Evolutionary conservation across 768 basidiomycete species (phyloP).

Genomic region (Coprinopsis sp.): DNA sequence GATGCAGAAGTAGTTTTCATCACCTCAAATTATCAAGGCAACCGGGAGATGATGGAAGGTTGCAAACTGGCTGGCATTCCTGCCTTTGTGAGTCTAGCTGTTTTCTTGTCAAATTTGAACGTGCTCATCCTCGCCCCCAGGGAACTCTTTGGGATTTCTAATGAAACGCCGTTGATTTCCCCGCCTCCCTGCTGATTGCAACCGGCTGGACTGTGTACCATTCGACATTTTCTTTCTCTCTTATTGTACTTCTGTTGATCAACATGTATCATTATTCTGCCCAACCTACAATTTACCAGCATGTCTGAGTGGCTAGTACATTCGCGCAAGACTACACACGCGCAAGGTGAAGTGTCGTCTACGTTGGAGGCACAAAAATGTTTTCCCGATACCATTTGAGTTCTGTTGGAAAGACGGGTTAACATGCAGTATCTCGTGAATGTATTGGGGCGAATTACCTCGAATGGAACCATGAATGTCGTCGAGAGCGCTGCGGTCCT

Average conservation of each 20-base stretch:
- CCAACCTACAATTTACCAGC: too few relatives aligned
- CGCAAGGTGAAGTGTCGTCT: background rate
- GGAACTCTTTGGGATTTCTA: constrained; percentile 75
- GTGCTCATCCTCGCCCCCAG: constrained; percentile 17
- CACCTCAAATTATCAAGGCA: constrained; percentile 75
- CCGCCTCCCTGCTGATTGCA: constrained; percentile 7
- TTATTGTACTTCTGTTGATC: constrained; percentile 6
- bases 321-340: too few relatives aligned
- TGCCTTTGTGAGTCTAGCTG: constrained; percentile 44
- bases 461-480: constrained; percentile 75
- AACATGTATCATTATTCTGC: constrained; percentile 10
- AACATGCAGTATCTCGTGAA: background rate
- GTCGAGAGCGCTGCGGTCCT: constrained; percentile 60
- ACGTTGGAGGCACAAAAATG: constrained; percentile 49
- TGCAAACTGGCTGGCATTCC: constrained; percentile 69
- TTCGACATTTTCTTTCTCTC: background rate
- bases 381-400: constrained; percentile 75
- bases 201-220: background rate
- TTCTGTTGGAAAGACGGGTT: constrained; percentile 39
- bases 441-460: constrained; percentile 37
- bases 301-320: too few relatives aligned
- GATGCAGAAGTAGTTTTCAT: constrained; percentile 81
- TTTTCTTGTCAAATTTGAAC: background rate
- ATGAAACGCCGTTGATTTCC: constrained; percentile 7
- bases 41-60: constrained; percentile 79